phyloP scores from a whole-genome alignment of 2,329 filamentous ascomycete species.

The Fonsecaea pugnacius region DNA sequence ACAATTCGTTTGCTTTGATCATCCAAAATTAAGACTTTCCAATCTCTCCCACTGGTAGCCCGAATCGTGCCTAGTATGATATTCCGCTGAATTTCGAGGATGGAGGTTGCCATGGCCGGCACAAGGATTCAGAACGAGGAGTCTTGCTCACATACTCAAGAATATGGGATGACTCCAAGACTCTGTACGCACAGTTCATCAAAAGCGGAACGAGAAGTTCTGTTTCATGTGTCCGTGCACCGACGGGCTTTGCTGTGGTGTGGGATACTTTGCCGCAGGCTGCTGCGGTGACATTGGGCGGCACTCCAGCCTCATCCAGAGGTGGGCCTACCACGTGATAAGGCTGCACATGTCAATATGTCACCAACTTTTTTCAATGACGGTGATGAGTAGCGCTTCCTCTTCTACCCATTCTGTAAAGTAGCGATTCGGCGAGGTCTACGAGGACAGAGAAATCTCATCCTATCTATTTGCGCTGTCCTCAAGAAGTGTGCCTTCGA shows the following conservation, averaged over 20 bases:
- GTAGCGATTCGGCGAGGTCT: background rate
- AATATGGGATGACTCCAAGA: background rate
- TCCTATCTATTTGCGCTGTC: background rate
- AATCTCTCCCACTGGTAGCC: constrained; percentile 55
- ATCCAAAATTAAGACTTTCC: constrained; percentile 96
- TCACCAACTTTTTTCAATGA: constrained; percentile 2
- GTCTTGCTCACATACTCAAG: constrained; percentile 26
- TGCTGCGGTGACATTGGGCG: constrained; percentile 3
- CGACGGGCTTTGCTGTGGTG: background rate
- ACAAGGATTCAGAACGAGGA: constrained; percentile 6
- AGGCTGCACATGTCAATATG: constrained; percentile 3
- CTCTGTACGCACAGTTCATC: background rate
- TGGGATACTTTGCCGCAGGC: constrained; percentile 2
- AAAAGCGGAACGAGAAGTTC: background rate
- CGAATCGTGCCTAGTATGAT: constrained; percentile 36
- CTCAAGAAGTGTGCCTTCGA: background rate
- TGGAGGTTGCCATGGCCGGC: constrained; percentile 76
- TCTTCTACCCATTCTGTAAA: background rate
- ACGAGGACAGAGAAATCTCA: background rate
- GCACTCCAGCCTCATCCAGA: constrained; percentile 6
- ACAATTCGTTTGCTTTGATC: constrained; percentile 80
- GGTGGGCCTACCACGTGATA: background rate
- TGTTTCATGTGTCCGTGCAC: background rate
- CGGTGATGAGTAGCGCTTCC: background rate
- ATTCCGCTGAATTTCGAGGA: constrained; percentile 78